Evolutionary conservation across 148 eudicot species (phyloP).

Genomic region (Persicaria tinctoria): DNA sequence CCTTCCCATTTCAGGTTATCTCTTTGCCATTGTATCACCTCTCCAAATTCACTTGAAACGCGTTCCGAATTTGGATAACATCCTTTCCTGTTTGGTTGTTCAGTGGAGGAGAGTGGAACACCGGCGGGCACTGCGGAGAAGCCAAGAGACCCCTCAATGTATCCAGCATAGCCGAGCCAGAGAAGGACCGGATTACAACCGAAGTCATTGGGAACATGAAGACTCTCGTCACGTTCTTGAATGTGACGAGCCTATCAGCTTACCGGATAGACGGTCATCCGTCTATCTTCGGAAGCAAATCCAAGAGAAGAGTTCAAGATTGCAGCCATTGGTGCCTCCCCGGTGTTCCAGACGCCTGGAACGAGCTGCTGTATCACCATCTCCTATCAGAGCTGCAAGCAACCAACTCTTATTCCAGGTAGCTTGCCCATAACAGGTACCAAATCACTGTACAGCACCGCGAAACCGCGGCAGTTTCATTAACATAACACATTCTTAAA

Average conservation of each 20-base stretch:
- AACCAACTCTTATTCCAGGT: slow-evolving; percentile 8
- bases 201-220: slow-evolving; percentile 55
- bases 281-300: slow-evolving; percentile 60
- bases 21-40: background rate
- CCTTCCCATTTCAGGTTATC: slow-evolving; percentile 94
- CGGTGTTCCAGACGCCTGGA: slow-evolving; percentile 91
- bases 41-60: too few relatives aligned
- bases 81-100: slow-evolving; percentile 13
- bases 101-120: slow-evolving; percentile 92
- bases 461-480: too few relatives aligned
- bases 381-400: background rate
- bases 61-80: background rate
- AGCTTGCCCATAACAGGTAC: background rate
- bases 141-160: slow-evolving; percentile 47
- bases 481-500: too few relatives aligned
- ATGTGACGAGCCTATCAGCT: slow-evolving; percentile 78
- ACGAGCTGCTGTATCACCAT: slow-evolving; percentile 51
- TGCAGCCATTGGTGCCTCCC: slow-evolving; percentile 99
- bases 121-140: slow-evolving; percentile 88
- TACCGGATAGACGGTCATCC: slow-evolving; percentile 91
- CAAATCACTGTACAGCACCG: too few relatives aligned
- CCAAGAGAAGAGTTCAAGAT: slow-evolving; percentile 55
- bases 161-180: slow-evolving; percentile 31
- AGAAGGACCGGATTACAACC: slow-evolving; percentile 51
- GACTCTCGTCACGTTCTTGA: slow-evolving; percentile 65